phyloP scores from a whole-genome alignment of 2,329 filamentous ascomycete genomes.

The Magnaporthiopsis rhizophila region DNA sequence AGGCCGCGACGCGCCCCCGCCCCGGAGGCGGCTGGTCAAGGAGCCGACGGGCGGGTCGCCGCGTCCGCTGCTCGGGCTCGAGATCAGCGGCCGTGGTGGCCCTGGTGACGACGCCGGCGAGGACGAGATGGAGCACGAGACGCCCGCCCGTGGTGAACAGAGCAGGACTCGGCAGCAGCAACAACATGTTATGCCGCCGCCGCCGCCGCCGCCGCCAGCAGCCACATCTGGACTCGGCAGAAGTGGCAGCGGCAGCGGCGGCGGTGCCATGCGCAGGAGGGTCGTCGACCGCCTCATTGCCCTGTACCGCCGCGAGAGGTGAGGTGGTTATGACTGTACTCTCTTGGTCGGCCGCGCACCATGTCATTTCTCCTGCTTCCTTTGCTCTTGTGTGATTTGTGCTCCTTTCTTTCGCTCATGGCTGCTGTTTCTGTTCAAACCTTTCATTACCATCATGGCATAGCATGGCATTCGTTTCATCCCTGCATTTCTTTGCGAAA shows the following conservation, averaged over 20 bases:
- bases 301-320: constrained; percentile 6
- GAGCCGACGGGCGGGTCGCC: constrained; percentile 14
- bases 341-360: too few relatives aligned
- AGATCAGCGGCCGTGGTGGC: constrained; percentile 10
- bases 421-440: too few relatives aligned
- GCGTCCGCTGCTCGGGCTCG: constrained; percentile 12
- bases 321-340: not conserved
- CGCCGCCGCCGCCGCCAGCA: not conserved
- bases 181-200: not conserved
- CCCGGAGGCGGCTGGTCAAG: constrained; percentile 17
- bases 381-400: too few relatives aligned
- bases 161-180: not conserved
- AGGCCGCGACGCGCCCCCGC: constrained; percentile 6
- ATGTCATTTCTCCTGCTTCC: too few relatives aligned
- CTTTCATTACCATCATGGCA: too few relatives aligned
- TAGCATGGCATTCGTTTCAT: too few relatives aligned
- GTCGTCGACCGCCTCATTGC: constrained; percentile 5
- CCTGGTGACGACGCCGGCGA: not conserved
- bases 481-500: too few relatives aligned
- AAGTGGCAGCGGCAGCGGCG: not conserved
- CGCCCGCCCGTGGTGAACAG: not conserved
- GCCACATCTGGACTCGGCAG: not conserved
- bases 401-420: too few relatives aligned
- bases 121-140: not conserved
- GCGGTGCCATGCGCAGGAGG: constrained; percentile 2